Evolutionary conservation across 495 filamentous ascomycete species (phyloP), one percentile per base, ranked within the genome.

Genomic region (Tuber indicum): DNA sequence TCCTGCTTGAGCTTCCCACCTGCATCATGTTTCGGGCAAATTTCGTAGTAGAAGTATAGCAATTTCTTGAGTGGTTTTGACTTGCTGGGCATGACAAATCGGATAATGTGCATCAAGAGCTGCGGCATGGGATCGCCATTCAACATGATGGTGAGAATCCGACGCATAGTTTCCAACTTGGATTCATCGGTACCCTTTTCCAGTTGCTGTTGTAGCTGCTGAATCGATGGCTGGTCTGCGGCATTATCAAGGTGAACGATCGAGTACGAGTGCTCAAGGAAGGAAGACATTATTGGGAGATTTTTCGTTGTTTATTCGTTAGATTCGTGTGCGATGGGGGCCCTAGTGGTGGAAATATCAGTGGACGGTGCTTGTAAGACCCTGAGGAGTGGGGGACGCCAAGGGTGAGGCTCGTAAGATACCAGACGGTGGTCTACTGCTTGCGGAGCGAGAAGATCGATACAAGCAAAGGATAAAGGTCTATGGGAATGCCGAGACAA

Each of bases 31-130:
- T 99, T 99, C 42, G 96, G 96, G 85, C 96, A 98, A 82, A 98
- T 95, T 86, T 99, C 96, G 85, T 98, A 97, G 87, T 98, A 99
- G 85, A 98, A 95, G 86, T 99, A 99, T 23, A 99, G 89, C 66
- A 99, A 87, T 86, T 98, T 98, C 89, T 99, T 99, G 81, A 99
- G 87, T n/a, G 90, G 87, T 86, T 98, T 98, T 86, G 91, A 93
- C 87, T 93, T 97, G 75, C 93, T 95, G 2, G 96, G 96, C 96
- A 98, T 98, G 79, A 99, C 93, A 85, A 98, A 98, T 85, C 96
- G 92, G 86, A 99, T 98, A 83, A 99, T 98, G 86, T 98, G 96
- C 96, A 99, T 99, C 79, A 99, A 89, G 26, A 99, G 89, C 81
- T 92, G 90, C 58, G 93, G 90, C 92, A 98, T 94, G 49, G 96